Evolutionary conservation across 352 stramenopile genomes (phyloP).

Genomic region (Globisporangium nodosum): DNA sequence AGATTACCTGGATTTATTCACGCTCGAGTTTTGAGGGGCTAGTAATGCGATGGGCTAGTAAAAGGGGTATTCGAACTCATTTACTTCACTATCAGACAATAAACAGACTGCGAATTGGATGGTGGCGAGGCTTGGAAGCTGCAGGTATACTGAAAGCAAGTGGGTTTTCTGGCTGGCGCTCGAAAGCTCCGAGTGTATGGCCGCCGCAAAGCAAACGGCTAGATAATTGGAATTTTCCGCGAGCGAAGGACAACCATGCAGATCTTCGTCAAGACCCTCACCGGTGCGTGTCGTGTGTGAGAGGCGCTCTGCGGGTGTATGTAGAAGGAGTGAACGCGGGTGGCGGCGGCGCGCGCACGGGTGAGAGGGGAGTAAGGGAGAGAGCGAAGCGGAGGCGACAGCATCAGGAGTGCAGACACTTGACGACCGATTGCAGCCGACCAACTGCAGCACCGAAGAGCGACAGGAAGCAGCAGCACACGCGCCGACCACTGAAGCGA

Average conservation of each 20-base stretch:
- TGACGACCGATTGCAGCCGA: too few species aligned
- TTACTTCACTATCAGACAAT: too few species aligned
- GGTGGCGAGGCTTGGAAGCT: background rate
- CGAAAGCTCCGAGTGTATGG: background rate
- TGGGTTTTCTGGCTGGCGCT: background rate
- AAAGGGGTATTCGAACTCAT: too few species aligned
- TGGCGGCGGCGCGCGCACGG: too few species aligned
- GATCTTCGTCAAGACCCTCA: conserved; percentile 50
- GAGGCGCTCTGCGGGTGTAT: background rate
- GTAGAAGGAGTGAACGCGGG: too few species aligned
- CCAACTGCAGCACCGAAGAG: background rate
- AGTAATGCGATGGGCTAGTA: too few species aligned
- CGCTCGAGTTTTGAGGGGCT: too few species aligned
- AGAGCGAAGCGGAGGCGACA: background rate
- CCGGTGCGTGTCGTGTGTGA: conserved; percentile 10
- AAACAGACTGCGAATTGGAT: background rate
- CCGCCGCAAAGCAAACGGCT: background rate
- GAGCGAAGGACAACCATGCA: conserved; percentile 49
- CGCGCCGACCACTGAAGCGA: background rate
- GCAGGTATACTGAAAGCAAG: background rate
- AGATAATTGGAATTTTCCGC: conserved; percentile 58
- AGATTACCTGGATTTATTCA: too few species aligned
- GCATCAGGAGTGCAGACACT: too few species aligned
- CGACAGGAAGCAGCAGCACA: background rate
- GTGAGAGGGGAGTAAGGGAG: background rate